Evolutionary conservation across 129 eudicot genomes (phyloP), one percentile per base, ranked within the genome.

Genomic region (Artemisia annua): DNA sequence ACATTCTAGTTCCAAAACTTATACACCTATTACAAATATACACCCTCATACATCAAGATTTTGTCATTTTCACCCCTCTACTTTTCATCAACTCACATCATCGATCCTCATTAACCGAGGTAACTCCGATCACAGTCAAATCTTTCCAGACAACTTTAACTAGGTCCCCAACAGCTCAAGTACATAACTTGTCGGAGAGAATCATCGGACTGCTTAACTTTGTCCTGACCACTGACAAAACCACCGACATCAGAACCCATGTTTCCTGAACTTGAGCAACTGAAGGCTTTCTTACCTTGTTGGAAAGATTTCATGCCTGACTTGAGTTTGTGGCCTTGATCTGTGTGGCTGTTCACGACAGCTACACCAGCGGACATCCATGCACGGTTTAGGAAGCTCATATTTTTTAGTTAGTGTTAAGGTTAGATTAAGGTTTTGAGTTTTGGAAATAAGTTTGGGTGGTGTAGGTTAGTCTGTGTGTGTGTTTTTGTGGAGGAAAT

Each of bases 121-220:
- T 73, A 57, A 67, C 80, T 76, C 80, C 80, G 80, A 76, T 76
- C 78, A 70, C 54, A 39, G 46, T 39, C 46, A 39, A 39, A 39
- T 39, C 46, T 39, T 24, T 7, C 7, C 46, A 11, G 46, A 39
- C 46, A 39, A 26, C 11, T 19, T 85, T 77, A 85, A 73, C 86
- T 77, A 26, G 79, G 82, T 1, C 89, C 89, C 89, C 89, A 85
- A 64, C 89, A 85, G 84, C 69, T 85, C 58, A 85, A 18, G 39
- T 82, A 85, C 89, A 85, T 79, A 30, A 76, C 89, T 76, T 82
- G 87, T 74, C 87, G 75, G 72, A 85, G 73, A 19, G 89, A 85
- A 26, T 85, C 89, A 52, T 85, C 89, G 2, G 82, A 62, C 30
- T 78, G 84, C 5, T 60, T 64, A 19, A 74, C 70, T 13, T 78